These are phyloP conservation scores for Trichoderma atroviride DNA, from an alignment of 2,329 filamentous ascomycete species.

Conservation along the genomic window DNA sequence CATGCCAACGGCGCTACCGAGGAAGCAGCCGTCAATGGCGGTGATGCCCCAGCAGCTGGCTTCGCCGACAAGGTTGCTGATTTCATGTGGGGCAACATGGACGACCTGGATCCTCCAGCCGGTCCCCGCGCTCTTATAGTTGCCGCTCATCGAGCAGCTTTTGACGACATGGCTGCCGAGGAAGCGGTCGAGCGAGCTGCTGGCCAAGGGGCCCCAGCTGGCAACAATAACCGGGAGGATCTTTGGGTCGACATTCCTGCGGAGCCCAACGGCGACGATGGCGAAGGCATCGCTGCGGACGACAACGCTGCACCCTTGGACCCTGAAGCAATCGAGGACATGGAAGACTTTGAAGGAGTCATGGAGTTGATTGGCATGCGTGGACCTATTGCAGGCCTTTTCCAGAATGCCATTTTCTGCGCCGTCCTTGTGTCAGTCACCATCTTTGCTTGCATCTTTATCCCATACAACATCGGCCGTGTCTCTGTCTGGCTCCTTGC, in stretches of 20 bases:
- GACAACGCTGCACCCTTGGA: conserved; percentile 66
- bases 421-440: conserved; percentile 86
- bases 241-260: conserved; percentile 37
- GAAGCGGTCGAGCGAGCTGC: background rate
- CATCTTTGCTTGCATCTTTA: conserved; percentile 80
- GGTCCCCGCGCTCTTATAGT: conserved; percentile 23
- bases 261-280: conserved; percentile 40
- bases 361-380: conserved; percentile 97
- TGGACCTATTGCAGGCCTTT: conserved; percentile 82
- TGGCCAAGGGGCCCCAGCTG: conserved; percentile 26
- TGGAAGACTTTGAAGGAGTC: conserved; percentile 93
- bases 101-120: conserved; percentile 36
- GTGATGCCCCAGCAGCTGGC: conserved; percentile 31
- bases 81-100: conserved; percentile 65
- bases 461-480: conserved; percentile 91
- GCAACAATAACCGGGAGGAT: conserved; percentile 57
- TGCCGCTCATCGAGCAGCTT: background rate
- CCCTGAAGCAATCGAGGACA: conserved; percentile 75
- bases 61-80: conserved; percentile 49
- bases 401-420: conserved; percentile 96
- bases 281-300: conserved; percentile 46
- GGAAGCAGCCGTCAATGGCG: conserved; percentile 26
- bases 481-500: conserved; percentile 77
- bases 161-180: background rate
- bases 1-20: conserved; percentile 19